These are phyloP conservation scores for Penicillium sp. DNA, from an alignment of 2,329 filamentous ascomycete species.

Conservation along the genomic window DNA sequence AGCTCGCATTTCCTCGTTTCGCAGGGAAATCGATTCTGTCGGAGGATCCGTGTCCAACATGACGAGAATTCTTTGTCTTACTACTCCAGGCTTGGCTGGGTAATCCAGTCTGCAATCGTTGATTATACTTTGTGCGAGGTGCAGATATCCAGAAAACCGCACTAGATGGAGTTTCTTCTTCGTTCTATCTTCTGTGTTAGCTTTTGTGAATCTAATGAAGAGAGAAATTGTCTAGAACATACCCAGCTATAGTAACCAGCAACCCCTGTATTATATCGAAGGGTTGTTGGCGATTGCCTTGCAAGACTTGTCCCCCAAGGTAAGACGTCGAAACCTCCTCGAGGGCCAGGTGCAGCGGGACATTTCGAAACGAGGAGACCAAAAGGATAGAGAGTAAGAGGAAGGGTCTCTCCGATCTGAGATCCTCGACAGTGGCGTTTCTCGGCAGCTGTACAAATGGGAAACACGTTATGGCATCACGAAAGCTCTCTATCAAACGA, in stretches of 20 bases:
- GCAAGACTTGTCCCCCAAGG: conserved; percentile 4
- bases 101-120: conserved; percentile 9
- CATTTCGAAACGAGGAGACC: conserved; percentile 10
- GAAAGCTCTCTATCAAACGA: conserved; percentile 8
- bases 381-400: conserved; percentile 11
- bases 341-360: conserved; percentile 6
- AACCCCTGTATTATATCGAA: conserved; percentile 12
- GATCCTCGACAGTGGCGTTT: conserved; percentile 5
- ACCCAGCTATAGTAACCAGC: conserved; percentile 12
- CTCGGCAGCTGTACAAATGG: conserved; percentile 10
- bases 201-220: neutral
- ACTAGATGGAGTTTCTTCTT: conserved; percentile 9
- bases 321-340: conserved; percentile 11
- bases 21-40: conserved; percentile 1
- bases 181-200: conserved; percentile 6
- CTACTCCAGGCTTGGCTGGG: conserved; percentile 6
- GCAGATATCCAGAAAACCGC: conserved; percentile 9
- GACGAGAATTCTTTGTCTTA: conserved; percentile 7
- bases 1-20: conserved; percentile 9
- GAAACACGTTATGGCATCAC: conserved; percentile 5
- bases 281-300: conserved; percentile 4
- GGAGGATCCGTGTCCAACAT: conserved; percentile 1
- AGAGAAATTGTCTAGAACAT: conserved; percentile 1
- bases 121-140: conserved; percentile 10
- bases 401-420: conserved; percentile 14